phyloP scores from a whole-genome alignment of 1,284 basidiomycete genomes.

The Agaricales sp. region DNA sequence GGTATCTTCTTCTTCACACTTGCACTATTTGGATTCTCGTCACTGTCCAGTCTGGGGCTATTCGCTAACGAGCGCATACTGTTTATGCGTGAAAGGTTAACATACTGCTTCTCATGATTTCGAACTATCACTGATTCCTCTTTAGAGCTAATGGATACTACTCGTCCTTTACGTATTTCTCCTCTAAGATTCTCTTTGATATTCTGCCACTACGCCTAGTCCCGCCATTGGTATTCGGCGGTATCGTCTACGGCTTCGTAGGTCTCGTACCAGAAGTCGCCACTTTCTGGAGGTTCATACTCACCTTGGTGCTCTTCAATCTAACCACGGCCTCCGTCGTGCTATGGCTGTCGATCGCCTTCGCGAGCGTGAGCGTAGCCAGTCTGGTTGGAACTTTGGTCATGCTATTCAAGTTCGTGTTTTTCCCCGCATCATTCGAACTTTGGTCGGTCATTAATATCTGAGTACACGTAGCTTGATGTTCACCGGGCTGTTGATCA shows the following conservation, averaged over 20 bases:
- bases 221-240: slow-evolving; percentile 89
- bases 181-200: slow-evolving; percentile 93
- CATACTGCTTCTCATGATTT: slow-evolving; percentile 11
- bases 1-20: slow-evolving; percentile 96
- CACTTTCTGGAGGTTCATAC: slow-evolving; percentile 96
- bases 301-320: slow-evolving; percentile 92
- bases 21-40: slow-evolving; percentile 93
- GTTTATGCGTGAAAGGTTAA: slow-evolving; percentile 92
- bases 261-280: slow-evolving; percentile 86
- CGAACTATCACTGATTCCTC: neutral
- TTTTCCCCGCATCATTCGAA: neutral
- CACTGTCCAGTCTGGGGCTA: slow-evolving; percentile 82
- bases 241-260: slow-evolving; percentile 89
- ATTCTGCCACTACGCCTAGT: slow-evolving; percentile 90
- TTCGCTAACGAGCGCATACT: slow-evolving; percentile 92
- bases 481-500: slow-evolving; percentile 93
- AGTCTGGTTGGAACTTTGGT: slow-evolving; percentile 89
- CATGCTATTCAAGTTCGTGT: slow-evolving; percentile 93
- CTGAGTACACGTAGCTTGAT: slow-evolving; percentile 53
- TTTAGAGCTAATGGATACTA: slow-evolving; percentile 92
- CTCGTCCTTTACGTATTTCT: slow-evolving; percentile 90
- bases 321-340: slow-evolving; percentile 88
- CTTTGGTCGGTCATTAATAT: slow-evolving; percentile 3
- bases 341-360: slow-evolving; percentile 81
- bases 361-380: slow-evolving; percentile 79